Evolutionary conservation across 371 early-diverging fungal genomes (phyloP).

Genomic region (Smittium mucronatum): DNA sequence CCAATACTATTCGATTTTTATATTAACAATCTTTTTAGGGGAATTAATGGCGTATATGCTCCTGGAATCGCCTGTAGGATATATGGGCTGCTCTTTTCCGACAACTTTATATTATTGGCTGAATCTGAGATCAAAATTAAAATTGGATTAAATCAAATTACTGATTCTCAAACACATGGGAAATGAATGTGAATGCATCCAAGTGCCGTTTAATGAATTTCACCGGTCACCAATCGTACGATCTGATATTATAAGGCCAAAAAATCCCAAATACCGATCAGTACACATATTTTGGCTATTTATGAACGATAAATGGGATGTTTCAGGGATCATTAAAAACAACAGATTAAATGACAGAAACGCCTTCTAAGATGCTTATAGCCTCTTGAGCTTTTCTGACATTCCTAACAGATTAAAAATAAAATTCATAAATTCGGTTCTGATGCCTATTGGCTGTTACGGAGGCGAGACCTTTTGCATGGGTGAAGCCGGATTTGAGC

Average conservation of each 20-base stretch:
- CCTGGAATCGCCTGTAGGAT: neutral
- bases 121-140: neutral
- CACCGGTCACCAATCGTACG: neutral
- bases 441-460: neutral
- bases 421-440: neutral
- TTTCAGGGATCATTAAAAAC: neutral
- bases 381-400: neutral
- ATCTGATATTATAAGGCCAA: neutral
- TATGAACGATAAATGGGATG: neutral
- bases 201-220: neutral
- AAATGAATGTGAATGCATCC: neutral
- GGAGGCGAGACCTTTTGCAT: neutral
- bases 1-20: neutral
- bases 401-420: neutral
- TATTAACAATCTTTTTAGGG: neutral
- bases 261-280: neutral
- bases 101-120: neutral
- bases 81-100: neutral
- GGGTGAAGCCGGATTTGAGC: neutral
- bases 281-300: neutral
- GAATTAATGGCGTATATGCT: neutral
- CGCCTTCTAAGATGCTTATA: neutral
- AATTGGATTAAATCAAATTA: conserved; percentile 13
- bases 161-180: neutral
- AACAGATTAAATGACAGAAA: neutral